A percentile compares a stretch with the other conserved stretches of the same genome.
Evolutionary conservation across 345 rosid species (phyloP).

Genomic region (Bruguiera parviflora): DNA sequence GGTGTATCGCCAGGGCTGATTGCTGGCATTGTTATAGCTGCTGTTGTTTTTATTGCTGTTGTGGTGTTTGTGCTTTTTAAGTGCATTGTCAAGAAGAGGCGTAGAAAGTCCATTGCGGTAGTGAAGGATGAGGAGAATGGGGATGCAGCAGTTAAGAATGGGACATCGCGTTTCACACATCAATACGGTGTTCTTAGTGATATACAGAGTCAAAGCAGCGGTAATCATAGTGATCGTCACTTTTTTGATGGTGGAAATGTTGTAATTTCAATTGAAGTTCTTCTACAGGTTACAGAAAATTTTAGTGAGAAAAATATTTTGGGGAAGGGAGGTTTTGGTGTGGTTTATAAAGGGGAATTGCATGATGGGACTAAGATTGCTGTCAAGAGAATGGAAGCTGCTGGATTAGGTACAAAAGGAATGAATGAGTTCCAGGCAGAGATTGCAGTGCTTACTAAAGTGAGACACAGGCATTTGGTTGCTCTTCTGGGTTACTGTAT

Average conservation of each 20-base stretch:
- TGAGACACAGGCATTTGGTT: slow-evolving; percentile 85
- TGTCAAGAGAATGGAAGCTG: slow-evolving; percentile 78
- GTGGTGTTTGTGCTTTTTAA: slow-evolving; percentile 49
- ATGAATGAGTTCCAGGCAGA: slow-evolving; percentile 85
- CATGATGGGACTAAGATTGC: slow-evolving; percentile 87
- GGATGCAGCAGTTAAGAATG: slow-evolving; percentile 42
- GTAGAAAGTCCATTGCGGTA: slow-evolving; percentile 32
- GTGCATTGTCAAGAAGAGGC: slow-evolving; percentile 35
- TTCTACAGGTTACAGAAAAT: slow-evolving; percentile 64
- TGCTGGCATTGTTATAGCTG: slow-evolving; percentile 42
- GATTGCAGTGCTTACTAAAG: slow-evolving; percentile 77
- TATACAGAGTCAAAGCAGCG: slow-evolving; percentile 57
- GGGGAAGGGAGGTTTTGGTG: slow-evolving; percentile 90
- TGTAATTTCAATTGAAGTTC: slow-evolving; percentile 61
- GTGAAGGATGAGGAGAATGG: slow-evolving; percentile 40
- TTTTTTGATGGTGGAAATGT: slow-evolving; percentile 60
- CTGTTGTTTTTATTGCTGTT: slow-evolving; percentile 41
- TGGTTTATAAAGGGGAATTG: slow-evolving; percentile 74
- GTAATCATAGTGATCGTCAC: slow-evolving; percentile 47
- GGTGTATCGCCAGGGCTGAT: slow-evolving; percentile 36
- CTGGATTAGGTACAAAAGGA: slow-evolving; percentile 58
- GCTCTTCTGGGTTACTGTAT: slow-evolving; percentile 78
- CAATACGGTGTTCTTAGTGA: slow-evolving; percentile 40
- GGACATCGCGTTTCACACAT: slow-evolving; percentile 17
- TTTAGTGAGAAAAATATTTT: slow-evolving; percentile 62